phyloP scores from a whole-genome alignment of 2,329 filamentous ascomycete genomes.

The Alternaria dauci region DNA sequence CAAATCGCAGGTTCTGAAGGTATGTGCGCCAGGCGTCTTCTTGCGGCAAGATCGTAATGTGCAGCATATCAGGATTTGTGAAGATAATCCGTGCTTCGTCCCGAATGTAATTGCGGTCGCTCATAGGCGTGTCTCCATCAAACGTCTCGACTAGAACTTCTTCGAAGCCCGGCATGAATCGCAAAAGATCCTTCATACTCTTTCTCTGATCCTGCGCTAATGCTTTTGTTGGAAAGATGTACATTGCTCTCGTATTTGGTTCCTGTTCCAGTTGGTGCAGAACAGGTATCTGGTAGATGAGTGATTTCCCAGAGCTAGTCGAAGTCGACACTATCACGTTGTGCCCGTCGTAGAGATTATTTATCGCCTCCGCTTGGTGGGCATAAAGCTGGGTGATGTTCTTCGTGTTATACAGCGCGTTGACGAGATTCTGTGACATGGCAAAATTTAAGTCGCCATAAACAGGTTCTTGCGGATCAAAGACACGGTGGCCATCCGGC shows the following conservation, averaged over 20 bases:
- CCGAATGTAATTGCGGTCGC: constrained; percentile 77
- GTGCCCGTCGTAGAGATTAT: constrained; percentile 79
- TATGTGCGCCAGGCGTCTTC: constrained; percentile 90
- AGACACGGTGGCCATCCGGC: constrained; percentile 88
- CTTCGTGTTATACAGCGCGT: constrained; percentile 91
- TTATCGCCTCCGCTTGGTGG: constrained; percentile 94
- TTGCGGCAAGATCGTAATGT: constrained; percentile 90
- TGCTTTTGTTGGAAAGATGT: constrained; percentile 98
- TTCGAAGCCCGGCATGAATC: constrained; percentile 80
- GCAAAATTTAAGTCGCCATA: constrained; percentile 86
- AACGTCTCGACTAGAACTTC: constrained; percentile 87
- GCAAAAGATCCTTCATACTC: constrained; percentile 84
- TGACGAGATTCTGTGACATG: constrained; percentile 91
- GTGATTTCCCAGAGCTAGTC: constrained; percentile 93
- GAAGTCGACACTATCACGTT: constrained; percentile 94
- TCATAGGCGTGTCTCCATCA: constrained; percentile 91
- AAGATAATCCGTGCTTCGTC: constrained; percentile 94
- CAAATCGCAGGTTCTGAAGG: constrained; percentile 86
- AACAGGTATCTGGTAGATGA: constrained; percentile 97
- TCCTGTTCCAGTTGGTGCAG: constrained; percentile 85
- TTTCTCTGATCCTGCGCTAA: constrained; percentile 92
- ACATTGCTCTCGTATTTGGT: constrained; percentile 82
- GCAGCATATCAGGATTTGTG: constrained; percentile 98
- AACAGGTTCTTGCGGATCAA: constrained; percentile 82
- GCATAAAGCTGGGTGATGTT: constrained; percentile 86